Conservation (phyloP, 2,329 filamentous ascomycete genomes). For the Apiospora marii region DNA sequence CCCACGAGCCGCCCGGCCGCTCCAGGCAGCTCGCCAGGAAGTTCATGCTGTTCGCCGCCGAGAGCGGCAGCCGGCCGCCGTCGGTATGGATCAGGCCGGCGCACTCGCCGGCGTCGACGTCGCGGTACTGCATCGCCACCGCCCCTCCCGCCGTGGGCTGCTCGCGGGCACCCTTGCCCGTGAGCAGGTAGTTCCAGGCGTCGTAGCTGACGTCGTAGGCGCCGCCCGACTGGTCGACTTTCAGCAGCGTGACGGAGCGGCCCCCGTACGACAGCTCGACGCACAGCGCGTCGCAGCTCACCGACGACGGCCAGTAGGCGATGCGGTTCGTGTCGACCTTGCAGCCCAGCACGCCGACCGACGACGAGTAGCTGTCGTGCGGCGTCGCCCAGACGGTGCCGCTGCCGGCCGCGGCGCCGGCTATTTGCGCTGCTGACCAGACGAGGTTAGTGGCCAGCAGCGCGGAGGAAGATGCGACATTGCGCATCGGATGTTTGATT, state of each 20-base stretch:
- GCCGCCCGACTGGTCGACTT: slow-evolving; percentile 62
- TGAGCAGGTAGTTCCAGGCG: slow-evolving; percentile 65
- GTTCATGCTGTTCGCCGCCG: slow-evolving; percentile 65
- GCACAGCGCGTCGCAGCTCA: slow-evolving; percentile 65
- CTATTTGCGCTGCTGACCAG: slow-evolving; percentile 17
- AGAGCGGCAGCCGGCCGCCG: slow-evolving; percentile 59
- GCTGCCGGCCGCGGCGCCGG: neutral
- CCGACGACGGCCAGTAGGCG: slow-evolving; percentile 54
- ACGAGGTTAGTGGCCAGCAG: neutral
- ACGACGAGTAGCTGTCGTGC: slow-evolving; percentile 64
- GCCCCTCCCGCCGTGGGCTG: slow-evolving; percentile 58
- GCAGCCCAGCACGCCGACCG: slow-evolving; percentile 66
- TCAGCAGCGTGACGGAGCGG: slow-evolving; percentile 63
- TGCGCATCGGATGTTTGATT: neutral
- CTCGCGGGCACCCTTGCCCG: slow-evolving; percentile 55
- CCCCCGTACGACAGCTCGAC: slow-evolving; percentile 58
- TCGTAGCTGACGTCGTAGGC: slow-evolving; percentile 58
- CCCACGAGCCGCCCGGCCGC: slow-evolving; percentile 53
- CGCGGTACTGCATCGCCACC: slow-evolving; percentile 58
- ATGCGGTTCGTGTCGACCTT: slow-evolving; percentile 67
- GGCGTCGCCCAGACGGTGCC: slow-evolving; percentile 55
- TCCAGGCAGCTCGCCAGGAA: slow-evolving; percentile 57
- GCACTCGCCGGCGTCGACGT: slow-evolving; percentile 57
- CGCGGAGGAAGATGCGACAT: slow-evolving; percentile 1
- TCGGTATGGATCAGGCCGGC: slow-evolving; percentile 56